Evolutionary conservation across 2,329 filamentous ascomycete genomes (phyloP).

Genomic region (Alternaria viburni): DNA sequence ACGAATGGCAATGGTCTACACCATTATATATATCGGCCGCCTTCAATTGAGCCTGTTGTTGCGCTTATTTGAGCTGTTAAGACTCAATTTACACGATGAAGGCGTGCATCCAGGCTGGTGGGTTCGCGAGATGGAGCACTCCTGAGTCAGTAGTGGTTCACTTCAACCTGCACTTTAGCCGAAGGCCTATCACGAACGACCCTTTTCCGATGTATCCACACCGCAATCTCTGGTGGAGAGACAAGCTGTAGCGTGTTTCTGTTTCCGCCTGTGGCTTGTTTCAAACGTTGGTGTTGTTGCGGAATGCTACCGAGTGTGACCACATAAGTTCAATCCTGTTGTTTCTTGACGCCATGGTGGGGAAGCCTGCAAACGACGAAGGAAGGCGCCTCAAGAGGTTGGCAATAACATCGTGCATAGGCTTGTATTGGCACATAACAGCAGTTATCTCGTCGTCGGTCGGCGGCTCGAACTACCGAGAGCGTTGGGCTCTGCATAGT

Average conservation of each 20-base stretch:
- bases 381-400: neutral
- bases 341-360: neutral
- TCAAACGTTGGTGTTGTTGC: neutral
- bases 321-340: neutral
- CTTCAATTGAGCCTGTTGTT: neutral
- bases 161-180: neutral
- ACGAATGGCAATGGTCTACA: accelerated
- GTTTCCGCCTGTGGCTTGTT: slow-evolving; percentile 1
- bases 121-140: neutral
- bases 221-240: neutral
- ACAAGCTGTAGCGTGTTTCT: neutral
- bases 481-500: neutral
- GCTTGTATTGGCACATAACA: neutral
- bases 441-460: neutral
- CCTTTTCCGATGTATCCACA: neutral
- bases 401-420: neutral
- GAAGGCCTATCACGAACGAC: neutral
- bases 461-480: neutral
- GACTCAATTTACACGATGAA: neutral
- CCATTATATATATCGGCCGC: neutral
- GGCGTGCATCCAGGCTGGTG: neutral
- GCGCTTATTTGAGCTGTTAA: neutral
- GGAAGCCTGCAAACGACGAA: neutral
- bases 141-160: neutral
- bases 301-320: neutral